phyloP scores from a whole-genome alignment of 371 early-diverging fungal genomes.

The Mortierella polycephala region DNA sequence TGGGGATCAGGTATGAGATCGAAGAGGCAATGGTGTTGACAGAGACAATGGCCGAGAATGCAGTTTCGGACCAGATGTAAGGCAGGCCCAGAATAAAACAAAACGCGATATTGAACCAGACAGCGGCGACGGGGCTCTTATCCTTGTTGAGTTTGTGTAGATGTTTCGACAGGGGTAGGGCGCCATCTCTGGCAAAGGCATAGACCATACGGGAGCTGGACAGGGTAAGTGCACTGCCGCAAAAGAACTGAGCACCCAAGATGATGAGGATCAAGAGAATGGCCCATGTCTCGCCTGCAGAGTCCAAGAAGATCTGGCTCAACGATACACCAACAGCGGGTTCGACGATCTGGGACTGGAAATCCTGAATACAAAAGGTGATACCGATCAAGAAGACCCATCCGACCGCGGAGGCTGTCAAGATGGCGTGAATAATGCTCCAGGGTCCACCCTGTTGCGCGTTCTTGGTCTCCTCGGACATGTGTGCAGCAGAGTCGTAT shows the following conservation, averaged over 20 bases:
- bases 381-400: slow-evolving; percentile 57
- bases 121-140: slow-evolving; percentile 58
- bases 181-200: slow-evolving; percentile 79
- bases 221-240: slow-evolving; percentile 62
- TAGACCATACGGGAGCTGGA: slow-evolving; percentile 76
- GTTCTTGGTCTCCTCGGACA: slow-evolving; percentile 75
- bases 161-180: slow-evolving; percentile 67
- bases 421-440: slow-evolving; percentile 66
- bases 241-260: slow-evolving; percentile 67
- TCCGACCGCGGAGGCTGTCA: slow-evolving; percentile 55
- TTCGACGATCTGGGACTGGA: slow-evolving; percentile 55
- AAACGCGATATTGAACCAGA: slow-evolving; percentile 51
- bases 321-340: slow-evolving; percentile 59
- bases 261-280: slow-evolving; percentile 65
- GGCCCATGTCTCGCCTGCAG: slow-evolving; percentile 58
- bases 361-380: slow-evolving; percentile 56
- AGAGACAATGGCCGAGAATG: slow-evolving; percentile 71
- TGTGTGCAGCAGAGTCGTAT: slow-evolving; percentile 66
- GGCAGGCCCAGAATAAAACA: slow-evolving; percentile 63
- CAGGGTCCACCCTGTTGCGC: slow-evolving; percentile 68
- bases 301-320: slow-evolving; percentile 64
- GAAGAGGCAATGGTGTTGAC: slow-evolving; percentile 76
- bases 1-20: slow-evolving; percentile 76
- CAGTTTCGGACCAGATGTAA: slow-evolving; percentile 62
- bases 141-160: slow-evolving; percentile 58